Evolutionary conservation across 1,139 yeast genomes (phyloP).

Genomic region (Kluyveromyces sp.): DNA sequence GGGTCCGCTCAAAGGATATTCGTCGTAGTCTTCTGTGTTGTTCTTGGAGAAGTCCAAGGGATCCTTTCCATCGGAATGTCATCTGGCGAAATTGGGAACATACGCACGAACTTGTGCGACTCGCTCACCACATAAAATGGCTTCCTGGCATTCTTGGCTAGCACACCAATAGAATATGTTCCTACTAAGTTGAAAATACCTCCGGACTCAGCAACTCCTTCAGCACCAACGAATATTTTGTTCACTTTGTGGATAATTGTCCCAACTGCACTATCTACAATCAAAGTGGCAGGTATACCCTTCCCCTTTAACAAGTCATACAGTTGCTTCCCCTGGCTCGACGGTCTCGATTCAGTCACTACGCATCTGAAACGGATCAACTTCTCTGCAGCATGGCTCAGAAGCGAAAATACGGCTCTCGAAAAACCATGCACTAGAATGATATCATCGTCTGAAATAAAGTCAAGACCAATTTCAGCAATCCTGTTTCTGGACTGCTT

Average conservation of each 20-base stretch:
- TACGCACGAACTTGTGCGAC: conserved; percentile 90
- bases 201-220: conserved; percentile 98
- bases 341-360: conserved; percentile 89
- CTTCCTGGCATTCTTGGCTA: conserved; percentile 83
- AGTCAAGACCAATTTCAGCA: conserved; percentile 81
- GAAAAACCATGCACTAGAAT: conserved; percentile 88
- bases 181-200: conserved; percentile 97
- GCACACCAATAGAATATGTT: conserved; percentile 86
- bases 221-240: conserved; percentile 94
- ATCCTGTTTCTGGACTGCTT: conserved; percentile 82
- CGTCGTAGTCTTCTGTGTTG: conserved; percentile 21
- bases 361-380: conserved; percentile 80
- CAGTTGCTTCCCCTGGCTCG: conserved; percentile 71
- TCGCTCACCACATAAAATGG: conserved; percentile 95
- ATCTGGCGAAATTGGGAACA: conserved; percentile 89
- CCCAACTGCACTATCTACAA: conserved; percentile 93
- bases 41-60: conserved; percentile 37
- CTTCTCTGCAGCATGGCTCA: conserved; percentile 65
- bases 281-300: conserved; percentile 87
- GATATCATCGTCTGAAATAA: conserved; percentile 87
- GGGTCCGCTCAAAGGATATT: conserved; percentile 37
- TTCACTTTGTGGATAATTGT: conserved; percentile 86
- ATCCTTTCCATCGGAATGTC: conserved; percentile 66
- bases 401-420: conserved; percentile 76
- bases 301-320: conserved; percentile 58